Evolutionary conservation across 192 early-diverging fungal species (phyloP).

Genomic region (Podila clonocystis): DNA sequence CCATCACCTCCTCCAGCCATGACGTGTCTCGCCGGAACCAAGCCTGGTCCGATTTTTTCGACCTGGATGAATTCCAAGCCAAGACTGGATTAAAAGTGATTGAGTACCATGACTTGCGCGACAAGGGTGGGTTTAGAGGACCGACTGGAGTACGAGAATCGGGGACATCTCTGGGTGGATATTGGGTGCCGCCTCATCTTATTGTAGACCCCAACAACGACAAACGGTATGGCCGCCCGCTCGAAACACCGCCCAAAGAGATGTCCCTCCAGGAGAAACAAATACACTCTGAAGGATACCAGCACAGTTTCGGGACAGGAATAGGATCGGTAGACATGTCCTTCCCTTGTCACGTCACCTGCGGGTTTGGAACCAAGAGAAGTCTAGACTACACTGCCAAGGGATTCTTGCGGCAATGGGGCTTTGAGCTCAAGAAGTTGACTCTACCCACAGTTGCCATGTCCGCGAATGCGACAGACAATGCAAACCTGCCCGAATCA

Average conservation of each 20-base stretch:
- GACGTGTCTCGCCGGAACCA: constrained; percentile 9
- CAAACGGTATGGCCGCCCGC: too few species aligned
- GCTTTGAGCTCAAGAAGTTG: constrained; percentile 11
- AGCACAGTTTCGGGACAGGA: constrained; percentile 9
- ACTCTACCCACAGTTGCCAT: background rate
- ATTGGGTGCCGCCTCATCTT: background rate
- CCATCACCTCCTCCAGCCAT: constrained; percentile 9
- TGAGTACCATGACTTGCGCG: constrained; percentile 7
- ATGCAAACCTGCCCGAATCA: too few species aligned
- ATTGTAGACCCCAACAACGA: too few species aligned
- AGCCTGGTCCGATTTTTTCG: constrained; percentile 11
- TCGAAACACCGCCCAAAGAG: background rate
- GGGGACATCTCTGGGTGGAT: constrained; percentile 1
- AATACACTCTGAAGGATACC: background rate
- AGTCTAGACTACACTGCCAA: constrained; percentile 14
- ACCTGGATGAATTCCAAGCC: constrained; percentile 6
- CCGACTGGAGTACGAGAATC: constrained; percentile 10
- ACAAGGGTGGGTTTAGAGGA: background rate
- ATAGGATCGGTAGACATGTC: background rate
- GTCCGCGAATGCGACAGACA: background rate
- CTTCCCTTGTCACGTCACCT: constrained; percentile 14
- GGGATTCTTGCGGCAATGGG: constrained; percentile 11
- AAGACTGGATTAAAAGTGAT: constrained; percentile 4
- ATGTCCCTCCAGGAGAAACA: too few species aligned
- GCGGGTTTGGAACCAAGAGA: constrained; percentile 10